These are phyloP conservation scores for Abrus precatorius DNA, from an alignment of 306 rosid species.

Conservation along the genomic window DNA sequence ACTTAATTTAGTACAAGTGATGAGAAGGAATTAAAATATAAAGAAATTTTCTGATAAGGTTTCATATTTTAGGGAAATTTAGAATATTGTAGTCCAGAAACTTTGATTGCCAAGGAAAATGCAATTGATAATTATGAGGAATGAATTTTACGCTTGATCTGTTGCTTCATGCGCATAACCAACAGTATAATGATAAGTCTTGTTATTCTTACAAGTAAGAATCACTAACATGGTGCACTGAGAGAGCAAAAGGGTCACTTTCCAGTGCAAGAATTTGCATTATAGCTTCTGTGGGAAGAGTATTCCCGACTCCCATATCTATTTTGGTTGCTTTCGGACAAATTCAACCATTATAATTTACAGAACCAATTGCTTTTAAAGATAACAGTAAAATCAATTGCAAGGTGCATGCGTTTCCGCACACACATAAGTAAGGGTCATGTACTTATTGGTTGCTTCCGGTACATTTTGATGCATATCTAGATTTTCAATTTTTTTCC, in stretches of 20 bases:
- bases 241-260: slow-evolving; percentile 47
- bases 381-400: slow-evolving; percentile 53
- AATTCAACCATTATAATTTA: slow-evolving; percentile 53
- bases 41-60: neutral
- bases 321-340: slow-evolving; percentile 49
- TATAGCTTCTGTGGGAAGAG: slow-evolving; percentile 45
- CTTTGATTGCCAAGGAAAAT: slow-evolving; percentile 39
- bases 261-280: slow-evolving; percentile 51
- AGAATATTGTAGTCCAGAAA: slow-evolving; percentile 2
- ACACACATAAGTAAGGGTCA: slow-evolving; percentile 23
- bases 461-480: slow-evolving; percentile 15
- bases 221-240: slow-evolving; percentile 48
- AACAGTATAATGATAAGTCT: slow-evolving; percentile 64
- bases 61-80: neutral
- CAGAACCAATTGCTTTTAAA: slow-evolving; percentile 37
- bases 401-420: slow-evolving; percentile 57
- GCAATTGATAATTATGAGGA: slow-evolving; percentile 44
- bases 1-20: neutral
- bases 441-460: slow-evolving; percentile 13
- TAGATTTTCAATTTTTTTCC: neutral
- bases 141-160: slow-evolving; percentile 42
- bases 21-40: slow-evolving; percentile 19
- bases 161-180: slow-evolving; percentile 59
- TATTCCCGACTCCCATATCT: slow-evolving; percentile 39
- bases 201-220: slow-evolving; percentile 41